Evolutionary conservation across 2,329 filamentous ascomycete species (phyloP).

Genomic region (Fusarium torreyae): DNA sequence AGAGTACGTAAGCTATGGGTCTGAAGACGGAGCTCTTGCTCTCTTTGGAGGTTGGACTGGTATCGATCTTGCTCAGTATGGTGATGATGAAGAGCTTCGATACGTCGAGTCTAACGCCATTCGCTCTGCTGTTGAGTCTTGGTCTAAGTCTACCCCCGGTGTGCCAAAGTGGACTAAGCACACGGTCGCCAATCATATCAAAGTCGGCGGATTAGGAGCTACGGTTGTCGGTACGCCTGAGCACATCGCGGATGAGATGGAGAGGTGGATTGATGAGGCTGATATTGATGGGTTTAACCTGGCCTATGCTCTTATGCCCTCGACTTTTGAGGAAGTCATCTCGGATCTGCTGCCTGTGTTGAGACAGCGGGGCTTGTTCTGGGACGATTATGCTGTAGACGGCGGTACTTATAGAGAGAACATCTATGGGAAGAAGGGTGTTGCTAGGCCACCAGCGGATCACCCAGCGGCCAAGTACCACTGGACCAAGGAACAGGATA

Average conservation of each 20-base stretch:
- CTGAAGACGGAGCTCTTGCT: constrained; percentile 74
- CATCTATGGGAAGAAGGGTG: constrained; percentile 55
- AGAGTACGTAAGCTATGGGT: constrained; percentile 73
- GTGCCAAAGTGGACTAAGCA: constrained; percentile 80
- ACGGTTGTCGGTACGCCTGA: constrained; percentile 74
- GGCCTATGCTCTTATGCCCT: constrained; percentile 60
- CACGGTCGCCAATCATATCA: constrained; percentile 77
- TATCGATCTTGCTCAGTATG: constrained; percentile 69
- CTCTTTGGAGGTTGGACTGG: constrained; percentile 83
- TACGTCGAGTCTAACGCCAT: constrained; percentile 75
- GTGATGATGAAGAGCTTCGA: constrained; percentile 75
- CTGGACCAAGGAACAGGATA: constrained; percentile 55
- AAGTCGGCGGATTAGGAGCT: constrained; percentile 77
- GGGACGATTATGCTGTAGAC: constrained; percentile 62
- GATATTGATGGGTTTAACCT: constrained; percentile 84
- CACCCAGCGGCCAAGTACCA: constrained; percentile 59
- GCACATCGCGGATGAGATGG: constrained; percentile 77
- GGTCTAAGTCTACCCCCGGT: constrained; percentile 69
- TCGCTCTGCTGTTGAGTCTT: constrained; percentile 65
- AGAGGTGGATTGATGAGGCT: constrained; percentile 77
- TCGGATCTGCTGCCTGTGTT: constrained; percentile 76
- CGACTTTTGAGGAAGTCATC: constrained; percentile 77
- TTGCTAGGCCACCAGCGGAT: constrained; percentile 54
- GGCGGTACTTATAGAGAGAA: constrained; percentile 62
- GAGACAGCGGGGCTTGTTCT: constrained; percentile 69